phyloP scores from a whole-genome alignment of 306 rosid genomes.

The Hippophae tibetana region DNA sequence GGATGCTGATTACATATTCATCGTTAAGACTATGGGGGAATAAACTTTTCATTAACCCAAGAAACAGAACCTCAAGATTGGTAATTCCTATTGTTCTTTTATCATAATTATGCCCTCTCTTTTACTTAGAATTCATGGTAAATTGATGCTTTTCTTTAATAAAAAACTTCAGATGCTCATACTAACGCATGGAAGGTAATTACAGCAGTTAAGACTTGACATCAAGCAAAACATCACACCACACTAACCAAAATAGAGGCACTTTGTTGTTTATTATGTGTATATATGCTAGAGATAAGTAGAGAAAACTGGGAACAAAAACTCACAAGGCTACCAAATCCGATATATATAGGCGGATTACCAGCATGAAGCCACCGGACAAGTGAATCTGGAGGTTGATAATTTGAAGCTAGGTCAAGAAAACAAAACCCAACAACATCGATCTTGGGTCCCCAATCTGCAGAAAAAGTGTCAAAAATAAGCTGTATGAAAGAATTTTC shows the following conservation, averaged over 20 bases:
- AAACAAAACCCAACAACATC: slow-evolving; percentile 97
- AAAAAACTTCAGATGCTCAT: no score
- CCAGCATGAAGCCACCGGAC: slow-evolving; percentile 78
- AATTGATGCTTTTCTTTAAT: no score
- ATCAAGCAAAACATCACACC: no score
- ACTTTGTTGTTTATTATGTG: not conserved
- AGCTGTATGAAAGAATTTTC: slow-evolving; percentile 10
- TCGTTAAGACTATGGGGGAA: no score
- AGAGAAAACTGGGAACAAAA: not conserved
- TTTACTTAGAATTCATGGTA: no score
- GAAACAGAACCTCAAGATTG: no score
- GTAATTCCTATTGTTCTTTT: no score
- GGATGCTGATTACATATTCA: no score
- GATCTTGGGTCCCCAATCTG: slow-evolving; percentile 92
- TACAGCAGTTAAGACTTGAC: no score
- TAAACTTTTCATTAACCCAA: no score
- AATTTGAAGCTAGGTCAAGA: slow-evolving; percentile 88
- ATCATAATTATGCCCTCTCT: no score
- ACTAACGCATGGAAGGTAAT: no score
- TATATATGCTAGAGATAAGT: not conserved
- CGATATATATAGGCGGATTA: slow-evolving; percentile 62
- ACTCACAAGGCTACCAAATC: slow-evolving; percentile 98
- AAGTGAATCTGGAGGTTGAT: slow-evolving; percentile 62
- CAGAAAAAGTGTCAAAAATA: slow-evolving; percentile 24
- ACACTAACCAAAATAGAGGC: not conserved